Evolutionary conservation across 345 rosid species (phyloP), one percentile per base, ranked within the genome.

Genomic region (Mercurialis annua): DNA sequence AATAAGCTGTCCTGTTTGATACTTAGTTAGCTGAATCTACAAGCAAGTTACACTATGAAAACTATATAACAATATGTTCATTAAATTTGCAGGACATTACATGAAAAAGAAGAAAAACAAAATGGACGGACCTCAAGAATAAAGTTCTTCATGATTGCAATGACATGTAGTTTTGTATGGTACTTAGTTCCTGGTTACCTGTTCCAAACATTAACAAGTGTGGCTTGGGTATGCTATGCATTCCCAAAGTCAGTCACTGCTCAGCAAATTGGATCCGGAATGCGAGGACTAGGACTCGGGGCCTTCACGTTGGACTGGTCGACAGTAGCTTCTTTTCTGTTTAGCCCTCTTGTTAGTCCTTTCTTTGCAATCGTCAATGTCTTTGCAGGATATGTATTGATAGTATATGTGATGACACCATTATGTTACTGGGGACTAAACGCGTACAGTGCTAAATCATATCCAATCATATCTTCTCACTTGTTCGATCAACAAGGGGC

Each of bases 231-330:
- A 47, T 82, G 86, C 56, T 75, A 74, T 77, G 78, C 66, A 11
- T 79, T 72, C 26, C 80, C 86, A 14, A 74, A 72, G 31, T 77
- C 77, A 3, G 76, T 79, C 56, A 79, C 76, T 5, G 83, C 81
- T 44, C 83, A 82, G 5, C 83, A 82, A 61, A 33, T 82, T 5
- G 86, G 86, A 8, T 82, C 85, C 0, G 86, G 86, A 26, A 31
- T 71, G 55, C 55, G 24, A 33, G 82, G 83, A 18, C 77, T 82
- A 1, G 86, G 80, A 0, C 2, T 82, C 26, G 83, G 80, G 9
- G 64, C 86, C 43, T 52, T 80, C 1, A 67, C 83, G 1, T 51
- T 82, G 17, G 83, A 82, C 70, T 82, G 83, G 86, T 64, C 83
- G 10, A 59, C 80, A 3, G 65, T 78, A 14, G 78, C 82, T 58